Base-by-base conservation (phyloP, 2,329 filamentous ascomycete species). In the Bisporella sp. region DNA sequence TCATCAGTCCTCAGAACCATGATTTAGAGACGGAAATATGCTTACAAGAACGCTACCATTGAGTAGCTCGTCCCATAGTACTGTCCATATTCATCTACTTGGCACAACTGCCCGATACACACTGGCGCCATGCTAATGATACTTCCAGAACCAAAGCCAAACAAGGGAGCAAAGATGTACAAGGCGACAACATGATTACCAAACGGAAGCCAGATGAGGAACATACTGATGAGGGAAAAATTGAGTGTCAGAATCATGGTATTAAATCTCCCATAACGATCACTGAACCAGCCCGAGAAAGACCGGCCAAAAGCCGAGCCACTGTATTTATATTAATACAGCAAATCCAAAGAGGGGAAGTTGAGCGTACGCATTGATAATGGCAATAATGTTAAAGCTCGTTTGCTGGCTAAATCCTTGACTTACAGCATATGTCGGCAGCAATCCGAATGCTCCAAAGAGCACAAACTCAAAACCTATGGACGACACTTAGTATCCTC, bases 381-480 rank as follows among this genome's bases (percentile, higher is more conserved):
- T 84, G 11, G 90, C 86, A 42, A 95, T 72, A 52, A 93, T 76
- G 63, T 91, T 82, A 65, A 89, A 95, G 5, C 85, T 80, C 58
- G 95, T 87, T 1, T 74, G 67, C 4, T 73, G 65, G 44, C 71
- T 73, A 62, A 95, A 82, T 13, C 85, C 85, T 52, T 83, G 75
- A 43, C 71, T 67, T 6, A 89, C 69, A 1, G 85, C 83, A 64
- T 90, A 96, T 1, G 82, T 85, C 5, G 87, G 86, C 42, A 96
- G 80, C 64, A 91, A 95, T 4, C 85, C 84, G 50, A 96, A 76
- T 0, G 90, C 89, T 29, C 95, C 79, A 64, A 89, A 89, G n/a
- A 90, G 75, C 0, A 82, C 84, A 67, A 87, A 87, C 68, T 90
- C 85, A 53, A 88, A 64, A 29, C 58, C 62, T 63, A 28, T 37